Conservation (phyloP, 2,329 filamentous ascomycete species). For the Aspergillus novofumigatus region DNA sequence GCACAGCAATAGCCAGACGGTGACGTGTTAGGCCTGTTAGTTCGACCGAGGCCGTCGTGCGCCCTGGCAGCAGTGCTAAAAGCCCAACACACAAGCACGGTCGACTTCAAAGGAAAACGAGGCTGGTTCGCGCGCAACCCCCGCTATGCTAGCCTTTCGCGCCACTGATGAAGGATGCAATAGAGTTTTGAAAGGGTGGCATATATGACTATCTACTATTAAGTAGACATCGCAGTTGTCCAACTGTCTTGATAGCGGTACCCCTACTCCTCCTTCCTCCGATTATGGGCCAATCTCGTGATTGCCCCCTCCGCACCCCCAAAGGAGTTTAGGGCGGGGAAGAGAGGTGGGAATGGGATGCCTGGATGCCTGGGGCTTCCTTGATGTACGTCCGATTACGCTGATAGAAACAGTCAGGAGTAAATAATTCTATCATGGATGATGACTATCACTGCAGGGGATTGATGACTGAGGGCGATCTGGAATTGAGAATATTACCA, state of each 20-base stretch:
- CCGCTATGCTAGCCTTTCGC: not conserved
- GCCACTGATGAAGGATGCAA: not conserved
- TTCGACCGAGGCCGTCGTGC: conserved; percentile 1
- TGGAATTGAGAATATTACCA: not conserved
- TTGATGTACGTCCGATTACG: not conserved
- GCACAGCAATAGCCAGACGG: conserved; percentile 1
- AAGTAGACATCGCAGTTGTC: not conserved
- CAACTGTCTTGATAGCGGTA: not conserved
- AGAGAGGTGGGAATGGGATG: not conserved
- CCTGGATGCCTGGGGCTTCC: not conserved
- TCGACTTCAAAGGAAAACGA: not conserved
- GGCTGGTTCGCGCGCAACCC: not conserved
- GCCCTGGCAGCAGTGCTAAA: conserved; percentile 1
- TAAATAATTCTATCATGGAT: not conserved
- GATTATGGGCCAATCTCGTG: conserved; percentile 14
- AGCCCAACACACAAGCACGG: not conserved
- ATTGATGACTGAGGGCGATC: not conserved
- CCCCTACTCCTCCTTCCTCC: not conserved
- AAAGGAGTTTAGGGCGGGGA: conserved; percentile 18
- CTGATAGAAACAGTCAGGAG: not conserved
- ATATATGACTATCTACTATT: not conserved
- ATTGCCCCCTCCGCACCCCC: conserved; percentile 16
- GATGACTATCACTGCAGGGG: not conserved
- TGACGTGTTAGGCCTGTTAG: conserved; percentile 14
- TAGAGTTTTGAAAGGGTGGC: not conserved